Base-by-base conservation (phyloP, 306 rosid species). In the Quercus rubra region DNA sequence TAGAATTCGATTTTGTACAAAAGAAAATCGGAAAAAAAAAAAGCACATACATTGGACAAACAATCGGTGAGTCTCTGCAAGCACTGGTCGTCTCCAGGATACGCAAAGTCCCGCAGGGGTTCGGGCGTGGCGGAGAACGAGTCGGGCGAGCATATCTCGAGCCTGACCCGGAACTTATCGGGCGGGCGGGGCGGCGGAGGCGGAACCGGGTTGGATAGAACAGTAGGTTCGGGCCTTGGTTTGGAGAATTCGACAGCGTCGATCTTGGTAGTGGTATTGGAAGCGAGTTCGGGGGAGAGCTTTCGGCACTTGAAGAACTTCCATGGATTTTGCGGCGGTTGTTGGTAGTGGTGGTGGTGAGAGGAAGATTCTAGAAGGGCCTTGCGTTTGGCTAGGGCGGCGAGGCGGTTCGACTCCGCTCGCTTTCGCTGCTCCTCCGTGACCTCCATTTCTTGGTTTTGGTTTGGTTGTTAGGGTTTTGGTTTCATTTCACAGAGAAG, bases 361-460 rank as follows among this genome's bases (percentile, higher is more conserved):
- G 58, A 59, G 67, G 59, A 71, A 68, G 91, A 81, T 80, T 92
- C 89, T 28, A 79, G 25, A 69, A 89, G 76, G 1, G 89, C 91
- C 75, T 90, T 90, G 67, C 97, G 97, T 81, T 90, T 94, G 7
- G 90, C 95, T 55, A 94, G 30, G 71, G 97, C 99, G 0, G 95
- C 97, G 20, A 80, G 63, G 10, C 95, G 95, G 74, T 94, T 94
- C 21, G 93, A 88, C 81, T 94, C 94, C 6, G 87, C 88, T 83
- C 87, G 92, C 57, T 83, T 85, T 54, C 83, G 77, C 66, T 94
- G 93, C 73, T 94, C 91, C 68, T 92, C 97, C 0, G 98, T 92
- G 62, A 94, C 79, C 21, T 79, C 90, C 98, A 88, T 88, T 6
- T 43, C 6, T 41, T 41, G 46, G 46, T 0, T 38, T 38, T 41